Evolutionary conservation across 140 eudicot genomes (phyloP).

Genomic region (Cichorium intybus): DNA sequence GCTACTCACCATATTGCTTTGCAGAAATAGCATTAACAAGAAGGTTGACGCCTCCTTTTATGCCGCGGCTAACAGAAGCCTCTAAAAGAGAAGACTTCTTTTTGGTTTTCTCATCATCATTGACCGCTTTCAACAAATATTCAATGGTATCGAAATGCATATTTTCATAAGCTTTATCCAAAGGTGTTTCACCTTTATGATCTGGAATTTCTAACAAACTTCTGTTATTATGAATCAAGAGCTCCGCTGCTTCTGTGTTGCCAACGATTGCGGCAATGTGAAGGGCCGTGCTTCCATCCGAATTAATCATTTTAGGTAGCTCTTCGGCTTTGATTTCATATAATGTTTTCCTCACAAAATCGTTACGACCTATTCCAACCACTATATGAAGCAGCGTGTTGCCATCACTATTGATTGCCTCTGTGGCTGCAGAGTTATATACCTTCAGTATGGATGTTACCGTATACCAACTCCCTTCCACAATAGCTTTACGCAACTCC

Average conservation of each 20-base stretch:
- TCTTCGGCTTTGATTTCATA: not conserved
- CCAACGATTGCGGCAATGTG: conserved; percentile 12
- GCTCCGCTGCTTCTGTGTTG: not conserved
- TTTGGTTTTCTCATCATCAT: too few species aligned
- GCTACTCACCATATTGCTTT: too few species aligned
- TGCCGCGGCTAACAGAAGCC: too few species aligned
- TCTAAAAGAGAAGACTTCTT: too few species aligned
- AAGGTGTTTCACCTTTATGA: not conserved
- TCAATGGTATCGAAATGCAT: not conserved
- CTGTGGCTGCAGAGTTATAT: not conserved
- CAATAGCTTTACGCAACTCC: not conserved
- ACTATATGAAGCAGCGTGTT: not conserved
- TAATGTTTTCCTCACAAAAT: not conserved
- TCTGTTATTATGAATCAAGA: not conserved
- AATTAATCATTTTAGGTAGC: not conserved
- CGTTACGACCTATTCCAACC: not conserved
- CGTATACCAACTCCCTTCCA: not conserved
- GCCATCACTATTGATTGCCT: not conserved
- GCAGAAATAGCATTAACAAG: not conserved
- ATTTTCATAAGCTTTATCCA: too few species aligned
- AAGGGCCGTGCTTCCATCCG: conserved; percentile 9
- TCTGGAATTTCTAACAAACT: not conserved
- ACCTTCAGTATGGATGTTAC: not conserved
- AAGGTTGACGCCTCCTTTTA: too few species aligned
- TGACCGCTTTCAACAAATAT: not conserved